Percentiles rank a stretch among this genome's conserved stretches.
Conservation (phyloP, 1,284 basidiomycete genomes). For the Irpex rosettiformis region DNA sequence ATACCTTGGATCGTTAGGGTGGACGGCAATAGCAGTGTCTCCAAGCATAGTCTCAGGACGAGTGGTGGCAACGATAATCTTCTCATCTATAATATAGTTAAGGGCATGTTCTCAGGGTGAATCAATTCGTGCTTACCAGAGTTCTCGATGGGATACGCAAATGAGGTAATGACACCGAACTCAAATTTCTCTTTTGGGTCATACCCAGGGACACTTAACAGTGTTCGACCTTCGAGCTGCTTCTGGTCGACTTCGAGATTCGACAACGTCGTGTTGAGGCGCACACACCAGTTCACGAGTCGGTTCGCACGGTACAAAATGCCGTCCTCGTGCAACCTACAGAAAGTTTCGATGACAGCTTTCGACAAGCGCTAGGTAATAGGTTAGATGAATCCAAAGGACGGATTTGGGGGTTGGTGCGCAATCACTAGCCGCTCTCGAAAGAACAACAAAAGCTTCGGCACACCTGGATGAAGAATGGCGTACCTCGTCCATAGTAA, state of each 20-base stretch:
- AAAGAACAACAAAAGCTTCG: background rate
- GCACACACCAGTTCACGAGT: slow-evolving; percentile 98
- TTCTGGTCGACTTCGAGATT: slow-evolving; percentile 98
- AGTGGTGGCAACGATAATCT: slow-evolving; percentile 93
- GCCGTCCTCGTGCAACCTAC: slow-evolving; percentile 89
- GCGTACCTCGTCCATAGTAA: slow-evolving; percentile 89
- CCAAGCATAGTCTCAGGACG: slow-evolving; percentile 99
- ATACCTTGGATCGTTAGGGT: slow-evolving; percentile 93
- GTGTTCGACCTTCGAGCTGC: slow-evolving; percentile 83
- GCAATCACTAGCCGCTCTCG: no score
- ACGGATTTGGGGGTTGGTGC: background rate
- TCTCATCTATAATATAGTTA: slow-evolving; percentile 61
- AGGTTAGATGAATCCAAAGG: background rate
- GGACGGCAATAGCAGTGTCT: slow-evolving; percentile 96
- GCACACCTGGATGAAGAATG: background rate
- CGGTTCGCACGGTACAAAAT: slow-evolving; percentile 96
- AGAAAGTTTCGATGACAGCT: slow-evolving; percentile 93
- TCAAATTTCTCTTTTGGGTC: slow-evolving; percentile 93
- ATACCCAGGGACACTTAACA: slow-evolving; percentile 93
- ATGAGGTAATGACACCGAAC: slow-evolving; percentile 95
- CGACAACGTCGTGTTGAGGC: slow-evolving; percentile 93
- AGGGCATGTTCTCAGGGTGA: background rate
- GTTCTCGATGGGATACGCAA: slow-evolving; percentile 89
- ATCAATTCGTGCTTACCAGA: slow-evolving; percentile 45
- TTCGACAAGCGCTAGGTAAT: slow-evolving; percentile 62